A percentile compares a stretch with the other conserved stretches of the same genome.
Conservation (phyloP, 2,329 filamentous ascomycete genomes). For the Chrysoporthe austroafricana region DNA sequence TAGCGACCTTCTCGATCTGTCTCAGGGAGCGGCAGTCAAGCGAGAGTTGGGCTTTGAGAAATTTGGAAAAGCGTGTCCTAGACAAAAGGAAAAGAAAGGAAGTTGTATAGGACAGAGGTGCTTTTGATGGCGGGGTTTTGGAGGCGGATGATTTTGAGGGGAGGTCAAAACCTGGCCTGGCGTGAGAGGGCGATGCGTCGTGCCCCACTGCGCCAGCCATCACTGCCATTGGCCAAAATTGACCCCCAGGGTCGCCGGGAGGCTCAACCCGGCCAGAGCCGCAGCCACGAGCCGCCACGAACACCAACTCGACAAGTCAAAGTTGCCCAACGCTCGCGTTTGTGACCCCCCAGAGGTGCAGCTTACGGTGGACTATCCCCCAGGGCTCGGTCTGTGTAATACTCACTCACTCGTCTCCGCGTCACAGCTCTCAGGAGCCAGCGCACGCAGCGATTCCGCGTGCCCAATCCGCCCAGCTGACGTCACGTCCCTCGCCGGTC, state of each 20-base stretch:
- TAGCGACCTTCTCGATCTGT: slow-evolving; percentile 26
- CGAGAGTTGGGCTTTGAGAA: background rate
- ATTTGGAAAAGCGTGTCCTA: background rate
- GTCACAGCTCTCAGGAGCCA: background rate
- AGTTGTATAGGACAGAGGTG: slow-evolving; percentile 3
- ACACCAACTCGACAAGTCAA: slow-evolving; percentile 1
- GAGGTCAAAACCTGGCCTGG: slow-evolving; percentile 14
- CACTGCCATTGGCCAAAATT: slow-evolving; percentile 12
- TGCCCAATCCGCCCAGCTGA: slow-evolving; percentile 17
- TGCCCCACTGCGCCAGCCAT: slow-evolving; percentile 11
- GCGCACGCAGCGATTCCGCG: background rate
- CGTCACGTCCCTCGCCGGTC: slow-evolving; percentile 19
- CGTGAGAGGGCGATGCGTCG: slow-evolving; percentile 16
- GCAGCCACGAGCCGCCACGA: slow-evolving; percentile 3
- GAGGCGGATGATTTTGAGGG: slow-evolving; percentile 23
- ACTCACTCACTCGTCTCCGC: background rate
- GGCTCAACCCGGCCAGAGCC: background rate
- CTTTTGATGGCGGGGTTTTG: slow-evolving; percentile 26
- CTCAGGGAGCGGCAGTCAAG: slow-evolving; percentile 17
- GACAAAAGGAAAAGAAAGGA: slow-evolving; percentile 12
- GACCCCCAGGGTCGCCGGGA: background rate
- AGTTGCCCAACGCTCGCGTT: background rate
- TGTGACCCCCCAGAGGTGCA: background rate
- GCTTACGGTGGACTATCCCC: background rate
- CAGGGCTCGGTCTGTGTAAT: background rate